Conservation (phyloP, 176 grass and related monocot species). For the Ampelocalamus luodianensis region DNA sequence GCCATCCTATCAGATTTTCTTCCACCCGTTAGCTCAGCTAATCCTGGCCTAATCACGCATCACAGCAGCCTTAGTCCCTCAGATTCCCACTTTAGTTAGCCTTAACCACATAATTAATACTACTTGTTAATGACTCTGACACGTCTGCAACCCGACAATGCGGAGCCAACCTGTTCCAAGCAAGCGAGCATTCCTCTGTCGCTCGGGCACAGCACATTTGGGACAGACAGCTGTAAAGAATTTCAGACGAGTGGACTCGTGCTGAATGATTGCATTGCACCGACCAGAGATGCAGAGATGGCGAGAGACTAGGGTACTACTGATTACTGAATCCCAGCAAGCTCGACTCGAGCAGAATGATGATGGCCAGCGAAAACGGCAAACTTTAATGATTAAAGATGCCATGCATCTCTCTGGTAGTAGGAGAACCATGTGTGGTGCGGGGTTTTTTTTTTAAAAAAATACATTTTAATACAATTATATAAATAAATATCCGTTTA, state of each 20-base stretch:
- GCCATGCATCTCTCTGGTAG: neutral
- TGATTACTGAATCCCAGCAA: neutral
- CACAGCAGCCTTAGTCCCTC: neutral
- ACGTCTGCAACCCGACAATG: neutral
- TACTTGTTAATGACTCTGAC: slow-evolving; percentile 25
- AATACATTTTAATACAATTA: too few relatives aligned
- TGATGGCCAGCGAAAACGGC: neutral
- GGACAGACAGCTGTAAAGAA: slow-evolving; percentile 25
- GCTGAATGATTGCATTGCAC: slow-evolving; percentile 37
- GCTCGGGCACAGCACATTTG: neutral
- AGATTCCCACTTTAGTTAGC: slow-evolving; percentile 5
- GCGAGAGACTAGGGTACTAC: neutral
- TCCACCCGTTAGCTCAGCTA: neutral
- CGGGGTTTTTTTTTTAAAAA: too few relatives aligned
- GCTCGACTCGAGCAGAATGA: neutral
- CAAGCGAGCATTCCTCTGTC: slow-evolving; percentile 6
- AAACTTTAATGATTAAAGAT: neutral
- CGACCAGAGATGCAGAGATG: slow-evolving; percentile 4
- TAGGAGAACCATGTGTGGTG: neutral
- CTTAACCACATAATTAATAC: neutral
- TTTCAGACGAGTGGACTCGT: neutral
- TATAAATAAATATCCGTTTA: too few relatives aligned
- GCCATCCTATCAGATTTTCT: too few relatives aligned
- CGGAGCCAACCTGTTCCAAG: slow-evolving; percentile 43
- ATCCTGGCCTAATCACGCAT: slow-evolving; percentile 4